Evolutionary conservation across 73 alveolate genomes (phyloP).

Genomic region (Paramecium octaurelia): DNA sequence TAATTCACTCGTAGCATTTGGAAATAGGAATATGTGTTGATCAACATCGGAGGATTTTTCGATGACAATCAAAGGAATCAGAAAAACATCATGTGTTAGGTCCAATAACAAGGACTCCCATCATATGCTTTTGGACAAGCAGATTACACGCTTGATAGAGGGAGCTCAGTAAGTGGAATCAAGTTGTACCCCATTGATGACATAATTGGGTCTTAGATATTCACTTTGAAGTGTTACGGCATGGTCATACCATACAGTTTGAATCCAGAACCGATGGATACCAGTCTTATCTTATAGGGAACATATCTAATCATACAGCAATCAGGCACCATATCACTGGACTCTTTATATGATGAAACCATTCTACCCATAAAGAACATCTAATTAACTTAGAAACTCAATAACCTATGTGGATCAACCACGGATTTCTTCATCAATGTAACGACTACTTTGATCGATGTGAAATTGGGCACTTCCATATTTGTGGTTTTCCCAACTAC

Average conservation of each 20-base stretch:
- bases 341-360: not conserved
- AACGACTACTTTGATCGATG: not conserved
- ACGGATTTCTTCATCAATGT: not conserved
- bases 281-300: not conserved
- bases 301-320: not conserved
- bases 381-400: not conserved
- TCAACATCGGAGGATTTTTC: not conserved
- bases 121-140: not conserved
- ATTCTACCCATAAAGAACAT: not conserved
- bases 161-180: constrained; percentile 1
- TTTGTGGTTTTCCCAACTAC: constrained; percentile 20
- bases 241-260: not conserved
- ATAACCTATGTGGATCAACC: not conserved
- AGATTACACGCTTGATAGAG: not conserved
- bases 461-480: constrained; percentile 2
- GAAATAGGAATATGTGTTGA: constrained; percentile 37
- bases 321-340: not conserved
- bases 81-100: not conserved
- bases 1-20: not conserved
- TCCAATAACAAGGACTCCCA: not conserved
- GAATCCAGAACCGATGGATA: not conserved
- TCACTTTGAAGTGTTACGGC: constrained; percentile 8
- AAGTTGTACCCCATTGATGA: not conserved
- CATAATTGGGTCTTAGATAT: not conserved
- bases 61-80: constrained; percentile 10